Evolutionary conservation across 225 moss, liverwort and hornwort genomes (phyloP), one percentile per base, ranked within the genome.

Genomic region (Pseudisothecium myosuroides): DNA sequence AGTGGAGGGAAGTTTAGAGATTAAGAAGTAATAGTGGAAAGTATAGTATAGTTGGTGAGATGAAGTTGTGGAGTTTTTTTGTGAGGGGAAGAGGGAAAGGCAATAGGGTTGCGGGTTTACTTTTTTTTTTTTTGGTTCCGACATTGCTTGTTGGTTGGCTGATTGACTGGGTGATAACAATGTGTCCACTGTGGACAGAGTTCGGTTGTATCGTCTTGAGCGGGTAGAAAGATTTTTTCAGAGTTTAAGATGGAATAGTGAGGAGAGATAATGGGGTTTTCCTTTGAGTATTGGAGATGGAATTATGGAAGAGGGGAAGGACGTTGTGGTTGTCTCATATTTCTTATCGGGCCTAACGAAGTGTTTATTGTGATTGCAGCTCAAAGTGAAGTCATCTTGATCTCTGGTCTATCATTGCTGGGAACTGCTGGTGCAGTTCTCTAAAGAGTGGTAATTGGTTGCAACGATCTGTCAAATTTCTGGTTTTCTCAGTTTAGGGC

Each of bases 301-400:
- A 52, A 54, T 71, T 60, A 15, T 81, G 72, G 60, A 50, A 49
- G 56, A 73, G 74, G 32, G 62, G 19, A n/a, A 73, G 39, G 82
- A 52, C 8, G 63, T 62, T n/a, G 16, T 81, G 63, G 73, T 54
- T 83, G 63, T 74, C n/a, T 63, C 7, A 82, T 65, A 24, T 89
- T 84, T 81, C 41, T 45, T 36, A 68, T 68, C 47, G 29, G 55
- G 31, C 15, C 29, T 84, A 58, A 92, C 47, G 39, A 64, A 80
- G 50, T 85, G 24, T 86, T 59, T 26, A 39, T 84, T n/a, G 41
- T 78, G 93, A 76, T 77, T 86, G 85, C 90, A 94, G 89, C 77
- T 97, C 49, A 91, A 85, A 91, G 95, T 94, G 67, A 96, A 96
- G 65, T 89, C 92, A 82, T 95, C 94, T 34, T 95, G 95, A 90